Evolutionary conservation across 495 filamentous ascomycete species (phyloP).

Genomic region (Penicillium fimorum): DNA sequence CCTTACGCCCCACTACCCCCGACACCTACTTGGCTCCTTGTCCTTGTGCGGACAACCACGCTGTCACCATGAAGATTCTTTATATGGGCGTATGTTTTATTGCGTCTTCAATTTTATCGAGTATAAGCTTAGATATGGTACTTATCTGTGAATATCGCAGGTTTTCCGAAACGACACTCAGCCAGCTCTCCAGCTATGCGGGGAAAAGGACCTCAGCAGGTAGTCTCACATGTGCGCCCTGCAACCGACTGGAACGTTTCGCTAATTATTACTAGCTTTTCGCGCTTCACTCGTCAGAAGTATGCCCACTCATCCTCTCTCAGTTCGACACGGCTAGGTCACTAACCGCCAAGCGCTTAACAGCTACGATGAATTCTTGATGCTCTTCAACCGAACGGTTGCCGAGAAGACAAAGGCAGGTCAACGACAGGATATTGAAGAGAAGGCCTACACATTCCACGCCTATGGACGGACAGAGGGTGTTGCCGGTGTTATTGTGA

Average conservation of each 20-base stretch:
- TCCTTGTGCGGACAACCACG: constrained; percentile 14
- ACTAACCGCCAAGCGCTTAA: constrained; percentile 12
- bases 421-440: constrained; percentile 86
- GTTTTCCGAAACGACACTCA: constrained; percentile 77
- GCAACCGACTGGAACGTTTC: background rate
- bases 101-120: background rate
- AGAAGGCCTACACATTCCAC: constrained; percentile 77
- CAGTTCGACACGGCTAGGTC: background rate
- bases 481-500: constrained; percentile 83
- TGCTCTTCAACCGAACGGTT: constrained; percentile 56
- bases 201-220: constrained; percentile 72
- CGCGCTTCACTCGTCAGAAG: constrained; percentile 72
- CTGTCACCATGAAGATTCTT: constrained; percentile 80
- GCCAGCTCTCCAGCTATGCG: constrained; percentile 77
- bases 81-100: constrained; percentile 76
- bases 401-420: constrained; percentile 84
- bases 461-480: constrained; percentile 86
- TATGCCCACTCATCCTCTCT: constrained; percentile 28
- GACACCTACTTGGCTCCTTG: constrained; percentile 9
- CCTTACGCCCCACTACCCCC: background rate
- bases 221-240: constrained; percentile 7
- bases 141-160: constrained; percentile 41
- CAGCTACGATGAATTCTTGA: constrained; percentile 55
- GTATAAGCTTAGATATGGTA: constrained; percentile 6
- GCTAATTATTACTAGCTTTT: constrained; percentile 51